Evolutionary conservation across 306 rosid species (phyloP), one percentile per base, ranked within the genome.

Genomic region (Prinsepia uniflora): DNA sequence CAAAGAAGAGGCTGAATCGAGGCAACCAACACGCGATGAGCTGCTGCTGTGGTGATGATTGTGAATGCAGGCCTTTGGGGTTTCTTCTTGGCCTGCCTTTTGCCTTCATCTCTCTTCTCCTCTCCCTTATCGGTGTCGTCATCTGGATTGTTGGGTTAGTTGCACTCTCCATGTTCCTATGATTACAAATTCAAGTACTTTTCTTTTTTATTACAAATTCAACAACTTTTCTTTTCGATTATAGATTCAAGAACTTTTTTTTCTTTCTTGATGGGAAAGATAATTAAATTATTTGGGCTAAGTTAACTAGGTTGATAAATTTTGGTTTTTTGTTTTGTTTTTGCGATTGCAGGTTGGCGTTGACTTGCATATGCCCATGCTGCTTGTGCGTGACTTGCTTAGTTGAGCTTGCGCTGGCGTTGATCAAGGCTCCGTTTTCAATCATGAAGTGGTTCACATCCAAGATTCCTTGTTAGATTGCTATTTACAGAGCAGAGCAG

Each of bases 391-490:
- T 80, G 83, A 92, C 98, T 9, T 47, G 88, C 68, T 71, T 88
- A 6, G 87, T 90, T 52, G 98, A 90, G 86, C 72, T 92, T 62
- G 98, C 96, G 24, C 56, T 88, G 69, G 86, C 72, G 4, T 68
- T 90, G 73, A 81, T 92, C 75, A 86, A 81, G 85, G 91, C 89
- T 82, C 96, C 98, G 5, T 74, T 90, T 76, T 7, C 20, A 11
- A 82, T 92, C 66, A 92, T 92, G 92, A 46, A 88, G 72, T 88
- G 98, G 96, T 92, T 92, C 85, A 88, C 80, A 52, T 88, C 92
- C 50, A 88, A 88, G 80, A 90, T 92, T 69, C 96, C 98, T 15
- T 90, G 96, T 83, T 92, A 86, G 70, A n/a, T 20, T 24, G 10
- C 11, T 4, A 2, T 5, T 6, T 58, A 42, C 5, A 5, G 18